Evolutionary conservation across 164 flowering plant species (phyloP).

Genomic region (Protea cynaroides): DNA sequence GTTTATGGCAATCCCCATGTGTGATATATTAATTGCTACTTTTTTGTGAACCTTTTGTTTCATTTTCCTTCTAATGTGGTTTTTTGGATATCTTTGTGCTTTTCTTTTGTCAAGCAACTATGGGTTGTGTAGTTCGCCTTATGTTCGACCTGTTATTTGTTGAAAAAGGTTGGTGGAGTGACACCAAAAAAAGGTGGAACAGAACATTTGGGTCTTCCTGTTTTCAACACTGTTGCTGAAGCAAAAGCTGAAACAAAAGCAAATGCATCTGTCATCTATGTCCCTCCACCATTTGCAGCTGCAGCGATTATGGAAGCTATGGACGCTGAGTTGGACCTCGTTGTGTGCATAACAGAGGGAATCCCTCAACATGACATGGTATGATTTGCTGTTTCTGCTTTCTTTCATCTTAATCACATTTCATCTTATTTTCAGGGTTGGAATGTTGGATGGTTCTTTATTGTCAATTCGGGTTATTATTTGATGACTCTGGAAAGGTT

Average conservation of each 20-base stretch:
- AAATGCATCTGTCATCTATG: slow-evolving; percentile 94
- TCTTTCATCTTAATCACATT: not conserved
- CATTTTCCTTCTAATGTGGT: too few relatives aligned
- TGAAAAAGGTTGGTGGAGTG: slow-evolving; percentile 86
- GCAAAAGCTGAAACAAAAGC: slow-evolving; percentile 98
- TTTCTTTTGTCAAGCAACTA: too few relatives aligned
- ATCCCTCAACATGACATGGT: slow-evolving; percentile 99
- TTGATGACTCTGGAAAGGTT: too few relatives aligned
- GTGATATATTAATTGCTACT: too few relatives aligned
- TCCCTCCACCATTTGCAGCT: slow-evolving; percentile 98
- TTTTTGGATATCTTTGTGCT: too few relatives aligned
- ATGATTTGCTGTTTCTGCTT: slow-evolving; percentile 7
- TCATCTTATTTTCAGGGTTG: not conserved
- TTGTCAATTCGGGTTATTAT: too few relatives aligned
- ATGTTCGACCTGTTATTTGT: slow-evolving; percentile 1
- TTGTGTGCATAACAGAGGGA: slow-evolving; percentile 98
- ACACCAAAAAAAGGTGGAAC: slow-evolving; percentile 95
- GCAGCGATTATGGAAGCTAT: slow-evolving; percentile 92
- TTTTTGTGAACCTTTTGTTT: too few relatives aligned
- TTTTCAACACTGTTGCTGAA: slow-evolving; percentile 94
- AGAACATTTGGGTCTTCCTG: slow-evolving; percentile 94
- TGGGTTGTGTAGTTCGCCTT: too few relatives aligned
- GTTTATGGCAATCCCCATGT: too few relatives aligned
- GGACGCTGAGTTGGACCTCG: slow-evolving; percentile 94
- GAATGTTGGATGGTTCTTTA: too few relatives aligned